phyloP scores from a whole-genome alignment of 2,329 filamentous ascomycete genomes.

The Thielaviopsis euricoi region DNA sequence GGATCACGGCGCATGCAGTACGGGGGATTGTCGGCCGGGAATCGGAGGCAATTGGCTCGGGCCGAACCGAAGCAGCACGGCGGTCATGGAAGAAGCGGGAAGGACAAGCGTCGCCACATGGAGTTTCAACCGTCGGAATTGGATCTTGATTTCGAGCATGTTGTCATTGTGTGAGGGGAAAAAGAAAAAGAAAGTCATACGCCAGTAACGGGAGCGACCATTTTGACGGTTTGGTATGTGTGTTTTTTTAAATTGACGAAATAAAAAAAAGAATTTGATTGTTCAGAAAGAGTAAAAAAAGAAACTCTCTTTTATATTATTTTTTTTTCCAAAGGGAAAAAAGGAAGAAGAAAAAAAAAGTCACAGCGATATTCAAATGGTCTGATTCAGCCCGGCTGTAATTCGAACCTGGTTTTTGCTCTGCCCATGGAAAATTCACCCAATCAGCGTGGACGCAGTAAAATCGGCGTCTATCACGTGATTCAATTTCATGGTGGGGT shows the following conservation, averaged over 20 bases:
- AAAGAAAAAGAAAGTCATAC: conserved; percentile 31
- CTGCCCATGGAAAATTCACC: background rate
- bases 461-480: conserved; percentile 3
- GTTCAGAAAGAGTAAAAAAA: too few relatives aligned
- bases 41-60: too few relatives aligned
- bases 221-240: background rate
- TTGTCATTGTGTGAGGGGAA: background rate
- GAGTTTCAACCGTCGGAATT: too few relatives aligned
- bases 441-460: conserved; percentile 6
- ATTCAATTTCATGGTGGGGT: background rate
- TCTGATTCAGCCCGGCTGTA: conserved; percentile 2
- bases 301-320: too few relatives aligned
- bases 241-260: background rate
- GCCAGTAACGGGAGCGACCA: conserved; percentile 33
- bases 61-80: too few relatives aligned
- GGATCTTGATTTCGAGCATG: too few relatives aligned
- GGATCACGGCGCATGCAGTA: too few relatives aligned
- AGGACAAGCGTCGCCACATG: too few relatives aligned
- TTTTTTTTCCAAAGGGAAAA: too few relatives aligned
- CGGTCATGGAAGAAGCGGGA: too few relatives aligned
- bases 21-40: too few relatives aligned
- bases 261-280: background rate
- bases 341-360: background rate
- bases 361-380: background rate
- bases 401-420: background rate